Evolutionary conservation across 148 eudicot species (phyloP).

Genomic region (Chenopodium quinoa): DNA sequence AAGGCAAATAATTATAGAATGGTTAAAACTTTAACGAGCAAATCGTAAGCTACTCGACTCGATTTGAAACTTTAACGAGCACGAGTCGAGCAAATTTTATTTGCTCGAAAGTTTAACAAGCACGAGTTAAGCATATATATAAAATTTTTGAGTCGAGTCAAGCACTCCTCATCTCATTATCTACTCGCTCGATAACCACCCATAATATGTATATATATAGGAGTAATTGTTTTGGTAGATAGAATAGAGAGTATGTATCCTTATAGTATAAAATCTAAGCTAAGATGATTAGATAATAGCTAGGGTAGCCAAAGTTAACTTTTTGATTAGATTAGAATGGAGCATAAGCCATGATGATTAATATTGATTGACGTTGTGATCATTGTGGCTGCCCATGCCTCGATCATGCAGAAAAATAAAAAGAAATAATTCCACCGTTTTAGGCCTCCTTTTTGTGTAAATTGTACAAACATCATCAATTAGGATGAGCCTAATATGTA

Average conservation of each 20-base stretch:
- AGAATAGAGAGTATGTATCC: not conserved
- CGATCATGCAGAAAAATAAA: conserved; percentile 3
- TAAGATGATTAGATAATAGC: not conserved
- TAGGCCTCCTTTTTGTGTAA: not conserved
- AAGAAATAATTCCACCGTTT: not conserved
- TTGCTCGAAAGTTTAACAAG: too few species aligned
- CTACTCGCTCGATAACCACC: too few species aligned
- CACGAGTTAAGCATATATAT: too few species aligned
- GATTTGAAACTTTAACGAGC: too few species aligned
- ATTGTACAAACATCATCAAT: not conserved
- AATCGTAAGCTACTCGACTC: too few species aligned
- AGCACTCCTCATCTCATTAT: too few species aligned
- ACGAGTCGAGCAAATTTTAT: too few species aligned
- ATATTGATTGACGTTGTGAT: conserved; percentile 5
- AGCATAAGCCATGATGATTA: conserved; percentile 12
- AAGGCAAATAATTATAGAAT: too few species aligned
- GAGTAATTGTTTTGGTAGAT: not conserved
- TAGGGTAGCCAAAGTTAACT: not conserved
- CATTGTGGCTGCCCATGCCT: conserved; percentile 18
- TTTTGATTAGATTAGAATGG: not conserved
- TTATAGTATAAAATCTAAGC: not conserved
- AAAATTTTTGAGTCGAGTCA: too few species aligned
- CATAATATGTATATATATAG: too few species aligned
- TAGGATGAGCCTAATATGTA: not conserved
- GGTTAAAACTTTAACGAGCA: too few species aligned